phyloP scores from a whole-genome alignment of 2,329 filamentous ascomycete species.

The Pseudocercospora eumusae region DNA sequence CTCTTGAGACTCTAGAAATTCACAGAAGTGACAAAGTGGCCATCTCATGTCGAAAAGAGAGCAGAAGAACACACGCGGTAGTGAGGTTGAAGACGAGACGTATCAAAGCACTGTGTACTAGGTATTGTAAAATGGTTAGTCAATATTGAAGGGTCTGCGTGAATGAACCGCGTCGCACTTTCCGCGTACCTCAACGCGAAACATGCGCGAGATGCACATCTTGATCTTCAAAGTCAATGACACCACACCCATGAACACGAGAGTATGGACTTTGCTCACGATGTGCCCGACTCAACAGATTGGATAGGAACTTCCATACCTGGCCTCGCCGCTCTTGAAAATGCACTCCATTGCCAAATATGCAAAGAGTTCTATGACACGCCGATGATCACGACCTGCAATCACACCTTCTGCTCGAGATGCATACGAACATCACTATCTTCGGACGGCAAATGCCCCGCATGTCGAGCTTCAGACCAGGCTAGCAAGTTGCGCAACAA shows the following conservation, averaged over 20 bases:
- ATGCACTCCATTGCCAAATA: constrained; percentile 87
- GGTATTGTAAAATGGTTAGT: not conserved
- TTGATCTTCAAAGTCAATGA: not conserved
- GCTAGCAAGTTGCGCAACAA: constrained; percentile 83
- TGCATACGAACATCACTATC: constrained; percentile 88
- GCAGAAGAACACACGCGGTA: too few species aligned
- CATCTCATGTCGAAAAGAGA: too few species aligned
- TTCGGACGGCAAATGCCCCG: constrained; percentile 81
- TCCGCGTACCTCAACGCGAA: constrained; percentile 3
- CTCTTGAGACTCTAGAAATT: not conserved
- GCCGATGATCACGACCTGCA: constrained; percentile 92
- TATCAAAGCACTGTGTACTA: too few species aligned
- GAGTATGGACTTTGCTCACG: constrained; percentile 34
- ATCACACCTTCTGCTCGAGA: constrained; percentile 93
- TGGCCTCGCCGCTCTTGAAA: constrained; percentile 71
- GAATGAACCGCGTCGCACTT: not conserved
- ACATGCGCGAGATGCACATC: constrained; percentile 3
- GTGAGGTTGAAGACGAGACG: too few species aligned
- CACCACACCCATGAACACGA: constrained; percentile 6
- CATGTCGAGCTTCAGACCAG: constrained; percentile 77
- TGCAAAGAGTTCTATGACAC: constrained; percentile 97
- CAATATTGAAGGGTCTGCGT: not conserved
- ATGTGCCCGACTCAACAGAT: constrained; percentile 76
- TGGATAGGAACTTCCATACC: constrained; percentile 73
- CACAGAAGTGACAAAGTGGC: not conserved